Conservation (phyloP, 148 eudicot species). For the Cornus florida region DNA sequence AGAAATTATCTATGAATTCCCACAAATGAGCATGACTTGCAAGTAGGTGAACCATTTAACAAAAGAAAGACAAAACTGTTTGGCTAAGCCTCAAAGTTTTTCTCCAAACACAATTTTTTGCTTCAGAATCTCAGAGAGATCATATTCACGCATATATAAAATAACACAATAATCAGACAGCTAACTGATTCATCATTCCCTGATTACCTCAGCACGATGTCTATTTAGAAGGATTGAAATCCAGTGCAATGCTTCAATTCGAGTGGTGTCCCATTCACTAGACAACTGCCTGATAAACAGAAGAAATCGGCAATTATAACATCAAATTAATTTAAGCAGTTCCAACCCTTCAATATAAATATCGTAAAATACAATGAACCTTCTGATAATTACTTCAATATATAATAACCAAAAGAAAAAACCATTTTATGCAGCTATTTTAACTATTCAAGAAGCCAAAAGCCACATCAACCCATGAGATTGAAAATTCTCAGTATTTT, state of each 20-base stretch:
- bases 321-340: background rate
- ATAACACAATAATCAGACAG: background rate
- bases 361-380: background rate
- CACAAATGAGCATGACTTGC: background rate
- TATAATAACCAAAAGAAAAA: background rate
- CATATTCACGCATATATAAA: too few relatives aligned
- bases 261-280: conserved; percentile 97
- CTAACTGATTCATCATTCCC: background rate
- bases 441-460: background rate
- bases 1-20: too few relatives aligned
- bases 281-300: conserved; percentile 70
- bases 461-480: conserved; percentile 3
- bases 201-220: conserved; percentile 70
- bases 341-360: background rate
- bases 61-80: background rate
- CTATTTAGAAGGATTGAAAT: conserved; percentile 80
- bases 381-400: too few relatives aligned
- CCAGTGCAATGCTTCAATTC: conserved; percentile 95
- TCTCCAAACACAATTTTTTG: too few relatives aligned
- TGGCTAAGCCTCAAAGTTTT: too few relatives aligned
- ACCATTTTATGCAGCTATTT: background rate
- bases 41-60: background rate
- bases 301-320: conserved; percentile 9
- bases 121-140: too few relatives aligned
- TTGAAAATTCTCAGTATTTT: background rate